A percentile compares a stretch with the other conserved stretches of the same genome.
Evolutionary conservation across 2,329 filamentous ascomycete genomes (phyloP).

Genomic region (Shiraia sp.): DNA sequence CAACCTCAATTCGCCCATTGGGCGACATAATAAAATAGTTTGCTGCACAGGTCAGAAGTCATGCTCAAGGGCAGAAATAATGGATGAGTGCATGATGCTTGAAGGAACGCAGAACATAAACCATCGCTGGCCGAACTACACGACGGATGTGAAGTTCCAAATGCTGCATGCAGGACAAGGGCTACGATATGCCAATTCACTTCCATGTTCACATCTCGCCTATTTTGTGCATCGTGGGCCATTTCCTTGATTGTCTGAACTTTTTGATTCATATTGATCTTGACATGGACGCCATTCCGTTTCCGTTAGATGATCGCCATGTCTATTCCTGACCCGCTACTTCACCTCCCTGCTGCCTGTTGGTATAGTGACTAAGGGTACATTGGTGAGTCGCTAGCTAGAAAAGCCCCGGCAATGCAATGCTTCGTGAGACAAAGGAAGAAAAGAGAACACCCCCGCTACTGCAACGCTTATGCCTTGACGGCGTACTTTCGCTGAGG

Average conservation of each 20-base stretch:
- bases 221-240: slow-evolving; percentile 22
- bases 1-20: too few species aligned
- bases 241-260: slow-evolving; percentile 37
- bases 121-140: too few species aligned
- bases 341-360: slow-evolving; percentile 37
- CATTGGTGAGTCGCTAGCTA: slow-evolving; percentile 45
- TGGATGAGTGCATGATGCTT: too few species aligned
- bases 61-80: too few species aligned
- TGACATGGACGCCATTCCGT: slow-evolving; percentile 47
- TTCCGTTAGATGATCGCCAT: slow-evolving; percentile 45
- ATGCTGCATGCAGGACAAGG: too few species aligned
- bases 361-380: slow-evolving; percentile 44
- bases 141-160: too few species aligned
- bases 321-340: slow-evolving; percentile 34
- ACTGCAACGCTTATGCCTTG: slow-evolving; percentile 69
- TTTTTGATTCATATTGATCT: slow-evolving; percentile 48
- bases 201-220: too few species aligned
- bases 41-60: background rate
- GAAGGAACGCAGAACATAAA: too few species aligned
- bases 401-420: slow-evolving; percentile 47
- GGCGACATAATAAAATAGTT: too few species aligned
- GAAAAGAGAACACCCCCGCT: slow-evolving; percentile 39
- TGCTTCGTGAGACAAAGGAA: slow-evolving; percentile 46
- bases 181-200: too few species aligned
- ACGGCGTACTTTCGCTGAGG: slow-evolving; percentile 98